Conservation (phyloP, 2,329 filamentous ascomycete species). For the Didymella arachidicola region DNA sequence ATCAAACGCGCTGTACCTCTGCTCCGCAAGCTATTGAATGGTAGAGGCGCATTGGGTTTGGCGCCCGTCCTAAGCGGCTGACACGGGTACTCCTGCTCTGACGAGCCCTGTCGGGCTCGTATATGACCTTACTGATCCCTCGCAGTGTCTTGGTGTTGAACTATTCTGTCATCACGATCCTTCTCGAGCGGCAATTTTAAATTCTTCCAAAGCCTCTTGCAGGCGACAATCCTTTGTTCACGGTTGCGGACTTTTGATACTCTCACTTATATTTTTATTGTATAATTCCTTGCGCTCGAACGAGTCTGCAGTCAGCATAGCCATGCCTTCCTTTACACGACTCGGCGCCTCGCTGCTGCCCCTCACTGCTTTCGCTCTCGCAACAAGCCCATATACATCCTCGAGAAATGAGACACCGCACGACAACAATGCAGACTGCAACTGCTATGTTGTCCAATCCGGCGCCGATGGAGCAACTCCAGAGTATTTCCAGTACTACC, state of each 20-base stretch:
- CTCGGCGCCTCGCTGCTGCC: conserved; percentile 37
- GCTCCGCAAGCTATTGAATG: conserved; percentile 17
- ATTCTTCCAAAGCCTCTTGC: conserved; percentile 15
- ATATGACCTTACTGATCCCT: conserved; percentile 31
- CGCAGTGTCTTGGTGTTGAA: conserved; percentile 1
- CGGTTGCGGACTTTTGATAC: conserved; percentile 3
- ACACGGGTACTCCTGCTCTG: not conserved
- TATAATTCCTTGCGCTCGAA: conserved; percentile 7
- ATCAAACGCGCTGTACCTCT: conserved; percentile 10
- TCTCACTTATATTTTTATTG: conserved; percentile 16
- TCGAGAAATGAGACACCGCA: conserved; percentile 40
- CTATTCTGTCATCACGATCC: conserved; percentile 7
- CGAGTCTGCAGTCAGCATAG: not conserved
- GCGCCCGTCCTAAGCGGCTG: conserved; percentile 23
- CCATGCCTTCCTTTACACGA: conserved; percentile 30
- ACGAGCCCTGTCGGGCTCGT: not conserved
- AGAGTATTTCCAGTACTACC: conserved; percentile 60
- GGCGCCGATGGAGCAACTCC: conserved; percentile 48
- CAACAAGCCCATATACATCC: conserved; percentile 39
- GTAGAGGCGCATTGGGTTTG: conserved; percentile 14
- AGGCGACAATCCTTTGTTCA: conserved; percentile 23
- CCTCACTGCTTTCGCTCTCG: conserved; percentile 34
- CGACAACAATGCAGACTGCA: conserved; percentile 51
- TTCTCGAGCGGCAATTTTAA: conserved; percentile 9
- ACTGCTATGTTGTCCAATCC: conserved; percentile 58